These are phyloP conservation scores for Ambrosia hybrid DNA, from an alignment of 140 eudicot genomes.

Conservation along the genomic window DNA sequence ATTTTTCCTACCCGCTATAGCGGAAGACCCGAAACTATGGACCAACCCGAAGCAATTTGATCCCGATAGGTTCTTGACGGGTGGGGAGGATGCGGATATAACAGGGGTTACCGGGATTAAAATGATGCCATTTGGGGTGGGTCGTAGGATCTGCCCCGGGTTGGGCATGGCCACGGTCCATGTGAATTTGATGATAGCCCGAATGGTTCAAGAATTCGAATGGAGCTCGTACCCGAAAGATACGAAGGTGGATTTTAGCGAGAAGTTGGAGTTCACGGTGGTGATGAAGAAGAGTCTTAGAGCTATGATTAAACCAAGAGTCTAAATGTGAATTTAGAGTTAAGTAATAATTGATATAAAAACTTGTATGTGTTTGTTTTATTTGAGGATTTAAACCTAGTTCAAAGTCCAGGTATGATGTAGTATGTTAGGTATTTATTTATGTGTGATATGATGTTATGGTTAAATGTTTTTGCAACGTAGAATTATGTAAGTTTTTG, in stretches of 20 bases:
- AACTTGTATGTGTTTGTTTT: neutral
- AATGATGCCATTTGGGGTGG: conserved; percentile 91
- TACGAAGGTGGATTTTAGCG: conserved; percentile 70
- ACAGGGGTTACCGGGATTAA: conserved; percentile 76
- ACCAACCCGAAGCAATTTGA: conserved; percentile 60
- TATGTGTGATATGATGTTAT: conserved; percentile 14
- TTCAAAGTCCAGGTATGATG: conserved; percentile 5
- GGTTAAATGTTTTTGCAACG: conserved; percentile 17
- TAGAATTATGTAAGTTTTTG: conserved; percentile 13
- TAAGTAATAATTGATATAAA: conserved; percentile 1
- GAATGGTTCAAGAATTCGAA: conserved; percentile 92
- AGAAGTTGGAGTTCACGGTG: conserved; percentile 83
- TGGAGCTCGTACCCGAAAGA: conserved; percentile 75
- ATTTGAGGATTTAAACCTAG: conserved; percentile 12
- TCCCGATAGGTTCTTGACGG: conserved; percentile 76
- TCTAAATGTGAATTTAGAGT: conserved; percentile 4
- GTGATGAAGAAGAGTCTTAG: conserved; percentile 79
- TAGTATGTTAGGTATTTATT: conserved; percentile 25
- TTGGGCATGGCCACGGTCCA: conserved; percentile 80
- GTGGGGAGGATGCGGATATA: conserved; percentile 82
- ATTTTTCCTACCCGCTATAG: conserved; percentile 59
- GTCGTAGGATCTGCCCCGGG: conserved; percentile 96
- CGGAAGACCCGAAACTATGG: conserved; percentile 84
- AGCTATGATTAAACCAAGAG: conserved; percentile 60
- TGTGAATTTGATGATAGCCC: conserved; percentile 70